Percentiles rank a stretch among this genome's conserved stretches.
Conservation (phyloP, 352 stramenopile genomes). For the Phytophthora sojae region DNA sequence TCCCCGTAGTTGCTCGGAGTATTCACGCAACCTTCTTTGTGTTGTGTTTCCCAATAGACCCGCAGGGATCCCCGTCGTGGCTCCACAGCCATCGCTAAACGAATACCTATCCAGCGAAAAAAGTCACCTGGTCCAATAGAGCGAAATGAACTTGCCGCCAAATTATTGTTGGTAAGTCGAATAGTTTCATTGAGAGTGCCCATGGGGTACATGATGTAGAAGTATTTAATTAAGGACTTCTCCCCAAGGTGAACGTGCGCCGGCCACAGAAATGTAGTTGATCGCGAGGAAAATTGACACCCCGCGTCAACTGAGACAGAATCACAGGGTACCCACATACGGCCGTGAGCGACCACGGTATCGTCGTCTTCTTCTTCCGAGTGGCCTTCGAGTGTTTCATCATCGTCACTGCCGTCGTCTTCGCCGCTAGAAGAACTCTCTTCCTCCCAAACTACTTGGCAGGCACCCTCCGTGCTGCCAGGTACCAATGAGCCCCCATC, state of each 20-base stretch:
- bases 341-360: neutral
- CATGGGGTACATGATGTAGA: conserved; percentile 13
- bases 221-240: neutral
- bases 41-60: neutral
- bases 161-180: neutral
- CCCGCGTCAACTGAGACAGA: neutral
- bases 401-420: too few species aligned
- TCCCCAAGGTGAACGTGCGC: neutral
- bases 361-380: too few species aligned
- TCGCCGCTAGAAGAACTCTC: too few species aligned
- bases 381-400: too few species aligned
- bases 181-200: neutral
- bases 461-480: too few species aligned
- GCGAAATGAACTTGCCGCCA: neutral
- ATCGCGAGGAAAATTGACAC: neutral
- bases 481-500: too few species aligned
- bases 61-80: neutral
- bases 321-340: neutral
- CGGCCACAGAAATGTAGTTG: neutral
- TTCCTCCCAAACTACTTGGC: too few species aligned
- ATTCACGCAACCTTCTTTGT: neutral
- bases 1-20: neutral
- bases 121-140: neutral
- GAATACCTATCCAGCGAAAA: conserved; percentile 7
- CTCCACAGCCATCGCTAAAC: conserved; percentile 4